These are phyloP conservation scores for Saprolegnia diclina DNA, from an alignment of 352 stramenopile genomes.

Conservation along the genomic window DNA sequence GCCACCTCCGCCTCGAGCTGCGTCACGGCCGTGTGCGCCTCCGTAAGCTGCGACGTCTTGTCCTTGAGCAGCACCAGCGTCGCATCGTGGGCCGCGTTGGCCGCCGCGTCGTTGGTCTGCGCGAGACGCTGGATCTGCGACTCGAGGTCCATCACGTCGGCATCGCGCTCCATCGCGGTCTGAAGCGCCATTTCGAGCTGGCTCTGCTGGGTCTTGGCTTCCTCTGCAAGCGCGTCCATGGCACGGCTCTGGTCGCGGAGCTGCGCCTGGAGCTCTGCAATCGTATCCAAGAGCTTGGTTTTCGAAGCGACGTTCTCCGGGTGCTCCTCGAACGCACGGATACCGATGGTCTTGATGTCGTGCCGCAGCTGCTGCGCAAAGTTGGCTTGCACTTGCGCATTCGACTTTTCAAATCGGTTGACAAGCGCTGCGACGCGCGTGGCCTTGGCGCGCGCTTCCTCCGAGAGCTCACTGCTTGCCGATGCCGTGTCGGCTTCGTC, in stretches of 20 bases:
- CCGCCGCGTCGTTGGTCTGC: background rate
- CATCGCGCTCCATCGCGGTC: constrained; percentile 17
- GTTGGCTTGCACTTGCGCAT: constrained; percentile 25
- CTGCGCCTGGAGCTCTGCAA: constrained; percentile 11
- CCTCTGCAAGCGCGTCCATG: constrained; percentile 1
- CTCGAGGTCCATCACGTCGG: constrained; percentile 25
- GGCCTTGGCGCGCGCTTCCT: constrained; percentile 6
- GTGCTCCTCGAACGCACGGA: constrained; percentile 11
- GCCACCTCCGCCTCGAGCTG: background rate
- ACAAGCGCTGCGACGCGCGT: constrained; percentile 15
- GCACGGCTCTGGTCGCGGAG: background rate
- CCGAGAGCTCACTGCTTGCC: background rate
- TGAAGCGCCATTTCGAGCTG: constrained; percentile 23
- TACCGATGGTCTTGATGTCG: constrained; percentile 25
- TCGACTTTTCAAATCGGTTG: constrained; percentile 28
- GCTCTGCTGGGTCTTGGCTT: constrained; percentile 19
- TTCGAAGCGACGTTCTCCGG: background rate
- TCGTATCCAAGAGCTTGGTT: constrained; percentile 12
- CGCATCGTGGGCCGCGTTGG: background rate
- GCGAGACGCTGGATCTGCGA: background rate
- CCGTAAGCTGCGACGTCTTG: background rate
- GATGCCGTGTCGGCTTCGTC: constrained; percentile 19
- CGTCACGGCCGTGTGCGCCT: background rate
- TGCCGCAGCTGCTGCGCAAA: constrained; percentile 27
- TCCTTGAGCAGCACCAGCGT: background rate